These are phyloP conservation scores for Blepharisma undulans DNA, from an alignment of 169 alveolate species.

Conservation along the genomic window DNA sequence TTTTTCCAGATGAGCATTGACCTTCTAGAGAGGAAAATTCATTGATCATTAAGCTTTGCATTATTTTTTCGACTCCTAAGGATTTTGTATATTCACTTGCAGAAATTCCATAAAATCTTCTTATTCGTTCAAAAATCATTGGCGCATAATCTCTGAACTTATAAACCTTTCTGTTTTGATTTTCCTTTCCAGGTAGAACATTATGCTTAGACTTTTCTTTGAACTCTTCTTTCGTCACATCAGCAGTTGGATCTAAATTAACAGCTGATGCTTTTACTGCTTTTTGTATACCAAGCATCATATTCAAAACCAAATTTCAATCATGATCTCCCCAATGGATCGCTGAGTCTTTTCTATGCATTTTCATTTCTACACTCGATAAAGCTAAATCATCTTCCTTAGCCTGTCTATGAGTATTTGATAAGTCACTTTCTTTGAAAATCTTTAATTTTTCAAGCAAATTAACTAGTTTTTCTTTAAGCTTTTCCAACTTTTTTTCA, in stretches of 20 bases:
- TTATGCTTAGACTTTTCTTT: background rate
- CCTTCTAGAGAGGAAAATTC: slow-evolving; percentile 78
- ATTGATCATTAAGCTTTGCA: slow-evolving; percentile 76
- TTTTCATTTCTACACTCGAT: background rate
- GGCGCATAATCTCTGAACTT: slow-evolving; percentile 82
- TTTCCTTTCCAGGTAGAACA: slow-evolving; percentile 24
- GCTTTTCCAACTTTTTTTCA: background rate
- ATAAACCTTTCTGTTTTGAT: slow-evolving; percentile 56
- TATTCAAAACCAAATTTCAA: slow-evolving; percentile 17
- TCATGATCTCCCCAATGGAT: slow-evolving; percentile 21
- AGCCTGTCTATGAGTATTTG: background rate
- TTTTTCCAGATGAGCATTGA: slow-evolving; percentile 82
- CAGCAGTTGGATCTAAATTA: background rate
- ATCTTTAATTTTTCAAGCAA: background rate
- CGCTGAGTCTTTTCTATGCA: background rate
- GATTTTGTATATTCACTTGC: slow-evolving; percentile 76
- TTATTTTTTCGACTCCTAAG: slow-evolving; percentile 83
- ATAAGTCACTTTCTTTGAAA: background rate
- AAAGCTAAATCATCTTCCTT: background rate
- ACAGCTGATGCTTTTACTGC: background rate
- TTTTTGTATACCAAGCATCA: slow-evolving; percentile 42
- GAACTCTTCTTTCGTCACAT: background rate
- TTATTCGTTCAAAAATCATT: slow-evolving; percentile 71
- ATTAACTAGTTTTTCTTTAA: background rate
- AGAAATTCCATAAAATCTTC: slow-evolving; percentile 72